Evolutionary conservation across 2,329 filamentous ascomycete species (phyloP), one percentile per base, ranked within the genome.

Genomic region (Orbilia ellipsospora): DNA sequence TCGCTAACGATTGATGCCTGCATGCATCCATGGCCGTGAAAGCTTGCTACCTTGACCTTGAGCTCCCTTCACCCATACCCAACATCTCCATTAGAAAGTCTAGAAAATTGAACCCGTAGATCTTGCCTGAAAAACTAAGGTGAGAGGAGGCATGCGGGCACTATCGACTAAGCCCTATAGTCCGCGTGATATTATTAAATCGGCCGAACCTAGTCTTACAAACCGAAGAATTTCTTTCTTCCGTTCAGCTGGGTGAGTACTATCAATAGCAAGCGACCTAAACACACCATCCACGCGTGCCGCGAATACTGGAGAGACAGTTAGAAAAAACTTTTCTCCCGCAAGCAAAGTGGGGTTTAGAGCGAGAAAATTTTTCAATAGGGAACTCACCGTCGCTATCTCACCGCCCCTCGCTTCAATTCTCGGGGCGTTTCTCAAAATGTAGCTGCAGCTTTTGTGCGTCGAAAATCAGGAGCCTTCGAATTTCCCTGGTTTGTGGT

Each of bases 371-470:
- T 26, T 54, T 61, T 50, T 50, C 20, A 12, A 15, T 59, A 65
- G 67, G 67, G 26, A 72, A 64, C 60, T 59, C 60, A 42, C 67
- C 67, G 67, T 59, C 67, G 67, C 67, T 65, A 48, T 64, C 36
- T 12, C 52, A 64, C 67, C 67, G 67, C 59, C 36, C 20, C 28
- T 69, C 48, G 65, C 52, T 57, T 20, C 2, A 13, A 66, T 57
- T 57, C 26, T 63, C 66, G 66, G 66, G 57, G 40, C 57, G 26
- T 36, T 70, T 56, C 31, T 48, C n/a, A 23, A 65, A 56, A 4
- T 31, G 45, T 3, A 45, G 15, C 16, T 31, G 45, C 4, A 45
- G 15, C n/a, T 40, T 56, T 45, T 23, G 7, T 55, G n/a, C 23
- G 20, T 52, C 12, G 48, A 52, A 18, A 36, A 36, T 13, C 44